Conservation (phyloP, 345 rosid species). For the Clarkia xantiana region DNA sequence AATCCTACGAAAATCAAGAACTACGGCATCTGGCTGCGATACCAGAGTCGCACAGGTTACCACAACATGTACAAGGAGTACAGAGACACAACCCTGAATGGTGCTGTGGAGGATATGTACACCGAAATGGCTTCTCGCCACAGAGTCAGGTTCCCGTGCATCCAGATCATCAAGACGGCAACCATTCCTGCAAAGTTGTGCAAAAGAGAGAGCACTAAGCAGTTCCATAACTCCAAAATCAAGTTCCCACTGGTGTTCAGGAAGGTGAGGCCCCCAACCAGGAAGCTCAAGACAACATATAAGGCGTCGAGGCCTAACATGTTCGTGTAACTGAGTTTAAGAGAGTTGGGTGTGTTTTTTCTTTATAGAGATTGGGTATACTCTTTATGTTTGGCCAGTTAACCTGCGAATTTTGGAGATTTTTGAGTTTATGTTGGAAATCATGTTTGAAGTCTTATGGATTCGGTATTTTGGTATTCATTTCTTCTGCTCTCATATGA, state of each 20-base stretch:
- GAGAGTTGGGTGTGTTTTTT: not conserved
- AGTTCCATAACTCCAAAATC: constrained; percentile 25
- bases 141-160: constrained; percentile 27
- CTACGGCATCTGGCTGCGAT: constrained; percentile 23
- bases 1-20: constrained; percentile 24
- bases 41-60: constrained; percentile 24
- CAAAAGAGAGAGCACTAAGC: constrained; percentile 33
- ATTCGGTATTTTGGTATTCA: too few relatives aligned
- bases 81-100: constrained; percentile 22
- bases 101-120: constrained; percentile 28
- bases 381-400: too few relatives aligned
- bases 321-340: constrained; percentile 11
- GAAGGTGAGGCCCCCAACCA: constrained; percentile 24
- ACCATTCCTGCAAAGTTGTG: constrained; percentile 25
- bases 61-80: constrained; percentile 33
- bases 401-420: too few relatives aligned
- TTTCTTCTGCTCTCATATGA: too few relatives aligned
- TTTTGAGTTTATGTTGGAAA: too few relatives aligned
- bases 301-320: constrained; percentile 30
- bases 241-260: constrained; percentile 27
- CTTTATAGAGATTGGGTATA: not conserved
- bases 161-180: constrained; percentile 27
- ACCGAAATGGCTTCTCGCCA: constrained; percentile 31
- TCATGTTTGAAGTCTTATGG: too few relatives aligned
- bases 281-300: constrained; percentile 32